These are phyloP conservation scores for Pinus taeda DNA, from an alignment of 75 land plant genomes.

Conservation along the genomic window DNA sequence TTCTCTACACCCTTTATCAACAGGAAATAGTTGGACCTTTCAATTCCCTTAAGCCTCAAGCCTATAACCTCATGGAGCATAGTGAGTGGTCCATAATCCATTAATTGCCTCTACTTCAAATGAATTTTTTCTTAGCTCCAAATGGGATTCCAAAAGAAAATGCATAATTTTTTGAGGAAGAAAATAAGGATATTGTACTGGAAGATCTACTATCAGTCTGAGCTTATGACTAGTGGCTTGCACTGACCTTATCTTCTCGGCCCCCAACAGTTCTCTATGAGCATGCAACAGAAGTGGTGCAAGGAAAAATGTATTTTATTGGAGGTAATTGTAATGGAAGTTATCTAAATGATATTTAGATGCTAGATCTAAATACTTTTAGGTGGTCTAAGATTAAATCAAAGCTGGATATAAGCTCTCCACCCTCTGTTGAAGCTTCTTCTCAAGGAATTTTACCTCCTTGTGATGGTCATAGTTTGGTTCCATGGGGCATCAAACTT, in stretches of 20 bases:
- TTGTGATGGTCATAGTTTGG: conserved; percentile 79
- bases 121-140: conserved; percentile 6
- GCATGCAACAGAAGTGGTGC: conserved; percentile 85
- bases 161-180: conserved; percentile 39
- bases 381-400: conserved; percentile 68
- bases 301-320: conserved; percentile 65
- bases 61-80: too few species aligned
- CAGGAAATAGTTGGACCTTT: too few species aligned
- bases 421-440: conserved; percentile 3
- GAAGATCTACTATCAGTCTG: conserved; percentile 45
- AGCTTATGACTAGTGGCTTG: conserved; percentile 61
- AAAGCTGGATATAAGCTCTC: conserved; percentile 19
- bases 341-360: conserved; percentile 84
- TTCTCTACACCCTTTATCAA: too few species aligned
- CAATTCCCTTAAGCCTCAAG: too few species aligned
- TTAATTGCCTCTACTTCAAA: too few species aligned
- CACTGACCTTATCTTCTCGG: conserved; percentile 50
- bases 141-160: conserved; percentile 47
- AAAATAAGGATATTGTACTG: conserved; percentile 65
- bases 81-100: too few species aligned
- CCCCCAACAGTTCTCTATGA: conserved; percentile 78
- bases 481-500: conserved; percentile 70
- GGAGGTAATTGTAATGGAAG: conserved; percentile 94
- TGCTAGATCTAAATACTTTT: conserved; percentile 66
- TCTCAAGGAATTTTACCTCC: conserved; percentile 48